Conservation (phyloP, 176 grass and related monocot species). For the Canna indica region DNA sequence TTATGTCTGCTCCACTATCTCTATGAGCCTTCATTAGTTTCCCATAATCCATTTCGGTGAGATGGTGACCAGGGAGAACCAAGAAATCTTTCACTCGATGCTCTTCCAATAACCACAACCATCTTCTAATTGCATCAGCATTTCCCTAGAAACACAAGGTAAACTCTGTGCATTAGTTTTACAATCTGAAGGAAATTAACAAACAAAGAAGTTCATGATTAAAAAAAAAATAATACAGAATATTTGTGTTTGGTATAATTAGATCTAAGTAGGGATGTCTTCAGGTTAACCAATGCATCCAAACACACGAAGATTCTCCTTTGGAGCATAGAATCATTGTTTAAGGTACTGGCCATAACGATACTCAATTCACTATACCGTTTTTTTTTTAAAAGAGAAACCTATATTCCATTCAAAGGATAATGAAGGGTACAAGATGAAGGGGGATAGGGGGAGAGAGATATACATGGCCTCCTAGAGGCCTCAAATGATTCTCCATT, state of each 20-base stretch:
- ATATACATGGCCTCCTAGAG: too few species aligned
- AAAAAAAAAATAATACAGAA: too few species aligned
- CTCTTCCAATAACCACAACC: constrained; percentile 15
- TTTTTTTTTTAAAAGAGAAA: too few species aligned
- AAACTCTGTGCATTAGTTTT: not conserved
- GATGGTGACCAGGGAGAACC: constrained; percentile 23
- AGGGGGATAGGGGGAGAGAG: too few species aligned
- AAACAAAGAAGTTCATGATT: not conserved
- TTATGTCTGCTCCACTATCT: constrained; percentile 19
- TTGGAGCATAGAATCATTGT: not conserved
- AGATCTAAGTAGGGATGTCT: not conserved
- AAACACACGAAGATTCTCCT: not conserved
- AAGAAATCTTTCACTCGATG: constrained; percentile 12
- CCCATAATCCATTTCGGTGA: constrained; percentile 20
- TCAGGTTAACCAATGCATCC: not conserved
- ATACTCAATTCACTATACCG: too few species aligned
- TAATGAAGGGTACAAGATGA: too few species aligned
- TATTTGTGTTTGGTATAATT: too few species aligned
- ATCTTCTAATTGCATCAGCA: constrained; percentile 23
- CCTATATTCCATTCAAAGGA: too few species aligned
- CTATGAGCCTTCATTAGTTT: constrained; percentile 13
- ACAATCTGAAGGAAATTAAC: not conserved
- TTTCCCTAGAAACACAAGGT: constrained; percentile 7
- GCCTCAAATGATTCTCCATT: too few species aligned
- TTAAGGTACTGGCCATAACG: too few species aligned